Evolutionary conservation across 129 eudicot genomes (phyloP).

Genomic region (Daucus carota): DH1_v3.0 NC_030381.2:50653001-50653500

Average conservation of each 20-base stretch:
- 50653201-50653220: not conserved
- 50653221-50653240: not conserved
- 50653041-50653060: constrained; percentile 11
- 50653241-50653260: not conserved
- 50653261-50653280: not conserved
- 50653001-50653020: not conserved
- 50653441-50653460: not conserved
- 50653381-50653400: not conserved
- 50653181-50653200: not conserved
- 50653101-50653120: not conserved
- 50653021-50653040: constrained; percentile 11
- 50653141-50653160: not conserved
- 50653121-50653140: not conserved
- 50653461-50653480: constrained; percentile 1
- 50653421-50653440: not conserved
- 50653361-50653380: not conserved
- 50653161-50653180: not conserved
- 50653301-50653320: not conserved
- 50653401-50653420: not conserved
- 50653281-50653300: not conserved
- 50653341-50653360: not conserved
- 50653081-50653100: not conserved
- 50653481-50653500: not conserved
- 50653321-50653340: not conserved
- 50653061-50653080: not conserved